These are phyloP conservation scores for Ustilaginoidea virens DNA, from an alignment of 2,329 filamentous ascomycete genomes.

Conservation along the genomic window DNA sequence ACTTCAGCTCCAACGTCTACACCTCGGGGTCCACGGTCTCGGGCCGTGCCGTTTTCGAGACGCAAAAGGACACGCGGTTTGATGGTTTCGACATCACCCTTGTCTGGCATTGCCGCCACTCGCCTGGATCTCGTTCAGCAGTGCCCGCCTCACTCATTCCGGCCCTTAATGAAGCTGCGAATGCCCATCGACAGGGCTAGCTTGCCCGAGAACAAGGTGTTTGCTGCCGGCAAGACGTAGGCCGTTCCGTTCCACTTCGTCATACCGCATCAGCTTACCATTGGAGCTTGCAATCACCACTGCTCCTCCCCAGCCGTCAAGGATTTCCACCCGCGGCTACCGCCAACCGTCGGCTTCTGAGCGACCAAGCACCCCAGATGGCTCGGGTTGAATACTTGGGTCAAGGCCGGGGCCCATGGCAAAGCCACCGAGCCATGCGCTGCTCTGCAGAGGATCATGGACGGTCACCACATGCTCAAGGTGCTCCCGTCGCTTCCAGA, in stretches of 20 bases:
- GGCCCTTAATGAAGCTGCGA: conserved; percentile 39
- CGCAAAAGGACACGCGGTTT: conserved; percentile 30
- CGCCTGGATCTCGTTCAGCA: conserved; percentile 34
- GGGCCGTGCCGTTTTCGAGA: conserved; percentile 31
- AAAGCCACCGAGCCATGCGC: conserved; percentile 1
- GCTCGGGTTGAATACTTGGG: conserved; percentile 34
- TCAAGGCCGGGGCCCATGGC: conserved; percentile 30
- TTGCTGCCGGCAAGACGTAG: conserved; percentile 32
- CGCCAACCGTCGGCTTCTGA: conserved; percentile 37
- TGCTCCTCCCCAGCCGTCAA: conserved; percentile 28
- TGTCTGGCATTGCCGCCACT: conserved; percentile 34
- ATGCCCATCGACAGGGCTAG: conserved; percentile 34
- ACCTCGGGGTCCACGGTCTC: conserved; percentile 35
- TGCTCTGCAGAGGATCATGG: conserved; percentile 18
- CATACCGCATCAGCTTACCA: conserved; percentile 40
- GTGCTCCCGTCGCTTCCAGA: conserved; percentile 35
- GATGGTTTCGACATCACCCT: conserved; percentile 35
- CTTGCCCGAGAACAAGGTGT: conserved; percentile 31
- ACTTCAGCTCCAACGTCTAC: conserved; percentile 40
- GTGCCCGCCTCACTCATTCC: conserved; percentile 29
- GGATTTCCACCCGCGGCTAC: conserved; percentile 36
- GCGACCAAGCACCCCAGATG: conserved; percentile 39
- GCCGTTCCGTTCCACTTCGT: conserved; percentile 43
- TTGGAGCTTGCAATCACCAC: conserved; percentile 38
- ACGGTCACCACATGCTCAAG: conserved; percentile 29